Percentiles rank a stretch among this genome's conserved stretches.
Conservation (phyloP, 176 grass and related monocot genomes). For the Musa beccarii region DNA sequence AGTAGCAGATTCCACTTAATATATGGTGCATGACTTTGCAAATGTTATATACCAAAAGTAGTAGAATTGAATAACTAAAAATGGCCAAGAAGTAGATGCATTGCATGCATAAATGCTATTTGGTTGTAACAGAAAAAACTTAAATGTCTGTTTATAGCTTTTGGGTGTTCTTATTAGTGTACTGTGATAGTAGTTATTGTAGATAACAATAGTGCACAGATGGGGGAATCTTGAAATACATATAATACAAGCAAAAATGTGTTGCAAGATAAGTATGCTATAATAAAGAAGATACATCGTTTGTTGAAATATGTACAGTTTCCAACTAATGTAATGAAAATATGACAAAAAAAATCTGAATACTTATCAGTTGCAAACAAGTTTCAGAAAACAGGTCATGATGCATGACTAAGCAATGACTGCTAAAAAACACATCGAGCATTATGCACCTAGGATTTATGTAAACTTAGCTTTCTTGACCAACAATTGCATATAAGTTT, state of each 20-base stretch:
- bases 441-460: neutral
- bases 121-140: too few species aligned
- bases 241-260: neutral
- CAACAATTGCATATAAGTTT: neutral
- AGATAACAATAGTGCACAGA: too few species aligned
- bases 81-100: too few species aligned
- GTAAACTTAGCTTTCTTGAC: neutral
- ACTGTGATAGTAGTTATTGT: too few species aligned
- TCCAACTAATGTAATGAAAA: neutral
- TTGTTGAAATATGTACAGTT: neutral
- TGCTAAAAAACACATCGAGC: neutral
- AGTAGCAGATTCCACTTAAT: too few species aligned
- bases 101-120: too few species aligned
- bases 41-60: too few species aligned
- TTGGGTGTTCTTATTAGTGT: too few species aligned
- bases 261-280: neutral
- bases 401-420: neutral
- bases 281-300: neutral
- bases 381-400: neutral
- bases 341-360: neutral
- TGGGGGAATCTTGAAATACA: too few species aligned
- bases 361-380: neutral
- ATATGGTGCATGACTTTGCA: too few species aligned
- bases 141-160: too few species aligned
- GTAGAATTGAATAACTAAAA: too few species aligned